Percentiles rank a stretch among this genome's conserved stretches.
phyloP scores from a whole-genome alignment of 768 basidiomycete genomes.

The Rhodotorula babjevae region DNA sequence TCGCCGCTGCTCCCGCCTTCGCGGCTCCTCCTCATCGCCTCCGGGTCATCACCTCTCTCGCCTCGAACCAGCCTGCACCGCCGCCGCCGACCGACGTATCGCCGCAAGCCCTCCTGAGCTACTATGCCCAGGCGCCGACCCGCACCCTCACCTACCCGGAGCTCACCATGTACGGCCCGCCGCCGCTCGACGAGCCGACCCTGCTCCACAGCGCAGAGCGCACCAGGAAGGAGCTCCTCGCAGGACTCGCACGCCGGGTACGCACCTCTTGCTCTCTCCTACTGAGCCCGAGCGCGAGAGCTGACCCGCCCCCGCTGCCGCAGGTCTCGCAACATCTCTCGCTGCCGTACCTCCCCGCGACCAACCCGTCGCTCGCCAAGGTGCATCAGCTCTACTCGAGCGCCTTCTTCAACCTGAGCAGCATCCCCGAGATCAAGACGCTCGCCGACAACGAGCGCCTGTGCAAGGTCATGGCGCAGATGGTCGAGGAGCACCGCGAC shows the following conservation, averaged over 20 bases:
- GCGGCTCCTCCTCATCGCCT: not conserved
- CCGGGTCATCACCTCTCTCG: not conserved
- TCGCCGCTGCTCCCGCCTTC: not conserved
- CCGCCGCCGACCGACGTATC: not conserved
- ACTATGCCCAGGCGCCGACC: slow-evolving; percentile 32
- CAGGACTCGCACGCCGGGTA: slow-evolving; percentile 37
- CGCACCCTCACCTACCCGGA: slow-evolving; percentile 32
- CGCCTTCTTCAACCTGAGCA: slow-evolving; percentile 37
- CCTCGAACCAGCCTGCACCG: not conserved
- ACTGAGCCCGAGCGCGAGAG: too few relatives aligned
- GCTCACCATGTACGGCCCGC: slow-evolving; percentile 28
- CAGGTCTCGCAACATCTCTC: slow-evolving; percentile 37
- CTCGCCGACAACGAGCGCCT: slow-evolving; percentile 68
- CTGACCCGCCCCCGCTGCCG: not conserved
- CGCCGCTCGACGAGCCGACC: slow-evolving; percentile 32
- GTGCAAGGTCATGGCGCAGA: slow-evolving; percentile 60
- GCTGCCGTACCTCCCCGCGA: slow-evolving; percentile 40
- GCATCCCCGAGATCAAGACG: slow-evolving; percentile 51
- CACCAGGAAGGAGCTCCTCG: slow-evolving; percentile 35
- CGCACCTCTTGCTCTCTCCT: not conserved
- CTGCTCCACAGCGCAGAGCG: slow-evolving; percentile 38
- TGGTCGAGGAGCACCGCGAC: slow-evolving; percentile 74
- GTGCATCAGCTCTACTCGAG: slow-evolving; percentile 40
- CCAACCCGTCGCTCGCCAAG: slow-evolving; percentile 38
- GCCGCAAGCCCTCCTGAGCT: slow-evolving; percentile 24